Evolutionary conservation across 805 yeast genomes (phyloP).

Genomic region (Vanderwaltozyma polyspora): DNA sequence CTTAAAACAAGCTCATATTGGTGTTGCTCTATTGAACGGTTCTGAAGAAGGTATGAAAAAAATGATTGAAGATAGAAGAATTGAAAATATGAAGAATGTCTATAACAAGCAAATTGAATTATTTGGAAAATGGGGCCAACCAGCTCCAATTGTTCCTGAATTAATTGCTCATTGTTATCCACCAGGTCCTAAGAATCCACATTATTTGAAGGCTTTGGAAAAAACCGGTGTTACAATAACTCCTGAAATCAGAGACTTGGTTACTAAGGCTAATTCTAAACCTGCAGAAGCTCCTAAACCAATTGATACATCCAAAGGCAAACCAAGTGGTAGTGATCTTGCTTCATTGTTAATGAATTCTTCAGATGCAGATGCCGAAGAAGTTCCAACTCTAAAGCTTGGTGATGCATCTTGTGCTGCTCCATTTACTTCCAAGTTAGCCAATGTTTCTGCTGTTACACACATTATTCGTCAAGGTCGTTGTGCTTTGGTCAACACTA

Average conservation of each 20-base stretch:
- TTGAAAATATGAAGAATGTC: constrained; percentile 50
- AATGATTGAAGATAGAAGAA: constrained; percentile 67
- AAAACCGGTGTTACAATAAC: constrained; percentile 72
- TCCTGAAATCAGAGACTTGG: constrained; percentile 55
- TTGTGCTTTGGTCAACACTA: constrained; percentile 92
- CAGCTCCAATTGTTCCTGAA: constrained; percentile 73
- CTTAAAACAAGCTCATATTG: constrained; percentile 94
- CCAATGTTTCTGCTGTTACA: constrained; percentile 86
- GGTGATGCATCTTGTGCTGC: constrained; percentile 99
- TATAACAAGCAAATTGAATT: constrained; percentile 78
- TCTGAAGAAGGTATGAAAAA: constrained; percentile 89
- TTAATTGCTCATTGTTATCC: constrained; percentile 92
- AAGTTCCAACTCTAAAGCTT: constrained; percentile 84
- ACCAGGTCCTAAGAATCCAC: constrained; percentile 87
- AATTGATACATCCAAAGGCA: constrained; percentile 23
- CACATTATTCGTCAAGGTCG: constrained; percentile 95
- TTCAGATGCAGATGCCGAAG: constrained; percentile 35
- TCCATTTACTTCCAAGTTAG: constrained; percentile 90
- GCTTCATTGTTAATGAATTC: constrained; percentile 30
- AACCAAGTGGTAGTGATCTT: constrained; percentile 29
- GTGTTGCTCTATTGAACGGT: constrained; percentile 95
- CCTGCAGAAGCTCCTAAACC: constrained; percentile 27
- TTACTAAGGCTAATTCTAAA: constrained; percentile 37
- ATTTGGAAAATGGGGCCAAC: constrained; percentile 71
- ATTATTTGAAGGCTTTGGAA: constrained; percentile 76